These are phyloP conservation scores for Boletus subparvulus DNA, from an alignment of 768 basidiomycete genomes.

Conservation along the genomic window DNA sequence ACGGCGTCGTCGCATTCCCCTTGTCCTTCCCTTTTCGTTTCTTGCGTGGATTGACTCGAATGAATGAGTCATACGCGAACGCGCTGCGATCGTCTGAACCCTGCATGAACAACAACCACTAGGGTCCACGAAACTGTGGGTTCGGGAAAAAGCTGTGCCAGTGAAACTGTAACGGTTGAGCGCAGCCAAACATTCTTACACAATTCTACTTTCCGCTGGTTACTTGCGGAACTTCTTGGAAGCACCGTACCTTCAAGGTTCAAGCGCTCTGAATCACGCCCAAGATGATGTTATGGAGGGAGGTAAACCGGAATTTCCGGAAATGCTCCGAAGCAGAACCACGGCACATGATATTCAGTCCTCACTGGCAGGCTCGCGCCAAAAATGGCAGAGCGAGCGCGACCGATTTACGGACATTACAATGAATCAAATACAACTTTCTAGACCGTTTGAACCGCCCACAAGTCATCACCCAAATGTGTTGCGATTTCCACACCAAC, in stretches of 20 bases:
- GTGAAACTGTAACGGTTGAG: background rate
- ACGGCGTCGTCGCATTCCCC: constrained; percentile 34
- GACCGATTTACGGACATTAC: background rate
- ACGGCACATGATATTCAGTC: background rate
- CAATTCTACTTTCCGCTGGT: background rate
- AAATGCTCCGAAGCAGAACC: constrained; percentile 15
- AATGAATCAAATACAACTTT: background rate
- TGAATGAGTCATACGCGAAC: constrained; percentile 51
- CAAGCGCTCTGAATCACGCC: background rate
- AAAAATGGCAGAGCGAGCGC: background rate
- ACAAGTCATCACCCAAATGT: constrained; percentile 87
- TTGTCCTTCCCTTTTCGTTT: constrained; percentile 43
- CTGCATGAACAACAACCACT: constrained; percentile 9
- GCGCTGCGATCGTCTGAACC: constrained; percentile 7
- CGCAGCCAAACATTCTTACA: background rate
- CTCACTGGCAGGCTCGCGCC: background rate
- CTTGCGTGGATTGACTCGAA: constrained; percentile 49
- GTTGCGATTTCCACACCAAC: constrained; percentile 86
- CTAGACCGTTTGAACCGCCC: constrained; percentile 67
- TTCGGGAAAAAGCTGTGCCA: background rate
- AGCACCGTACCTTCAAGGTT: no score
- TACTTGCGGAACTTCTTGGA: no score
- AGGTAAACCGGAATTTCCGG: background rate
- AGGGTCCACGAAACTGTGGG: background rate
- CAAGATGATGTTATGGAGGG: background rate